These are phyloP conservation scores for Phytophthora melonis DNA, from an alignment of 352 stramenopile species.

Conservation along the genomic window DNA sequence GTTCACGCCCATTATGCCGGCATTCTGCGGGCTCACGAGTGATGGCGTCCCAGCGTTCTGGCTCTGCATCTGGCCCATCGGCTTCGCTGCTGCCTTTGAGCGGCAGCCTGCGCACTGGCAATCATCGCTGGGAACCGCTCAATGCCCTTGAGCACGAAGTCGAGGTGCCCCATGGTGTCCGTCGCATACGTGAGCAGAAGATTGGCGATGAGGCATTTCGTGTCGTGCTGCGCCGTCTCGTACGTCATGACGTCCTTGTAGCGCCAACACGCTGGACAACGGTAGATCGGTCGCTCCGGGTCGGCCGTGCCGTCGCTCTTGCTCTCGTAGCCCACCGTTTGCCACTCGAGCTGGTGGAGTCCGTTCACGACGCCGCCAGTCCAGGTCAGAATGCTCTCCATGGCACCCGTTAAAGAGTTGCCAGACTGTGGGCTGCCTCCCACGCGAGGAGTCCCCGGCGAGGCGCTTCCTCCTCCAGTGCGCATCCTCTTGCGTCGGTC, in stretches of 20 bases:
- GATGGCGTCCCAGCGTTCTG: conserved; percentile 34
- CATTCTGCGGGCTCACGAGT: conserved; percentile 62
- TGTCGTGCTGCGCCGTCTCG: conserved; percentile 84
- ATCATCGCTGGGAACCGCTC: conserved; percentile 77
- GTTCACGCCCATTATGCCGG: conserved; percentile 41
- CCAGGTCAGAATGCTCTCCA: conserved; percentile 83
- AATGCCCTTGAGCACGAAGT: conserved; percentile 83
- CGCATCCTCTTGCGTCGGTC: conserved; percentile 80
- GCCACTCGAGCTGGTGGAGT: conserved; percentile 85
- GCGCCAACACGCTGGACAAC: conserved; percentile 82
- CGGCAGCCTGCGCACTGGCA: conserved; percentile 53
- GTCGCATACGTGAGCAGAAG: conserved; percentile 83
- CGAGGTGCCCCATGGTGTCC: conserved; percentile 78
- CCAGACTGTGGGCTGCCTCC: conserved; percentile 36
- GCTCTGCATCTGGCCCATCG: conserved; percentile 43
- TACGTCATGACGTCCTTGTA: conserved; percentile 91
- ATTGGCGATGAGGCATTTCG: conserved; percentile 87
- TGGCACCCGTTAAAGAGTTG: conserved; percentile 65
- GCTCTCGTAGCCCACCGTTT: conserved; percentile 83
- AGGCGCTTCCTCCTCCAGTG: conserved; percentile 34
- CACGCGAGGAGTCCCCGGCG: conserved; percentile 40
- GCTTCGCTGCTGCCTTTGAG: conserved; percentile 53
- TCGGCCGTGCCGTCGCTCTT: conserved; percentile 76
- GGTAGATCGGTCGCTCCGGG: conserved; percentile 81
- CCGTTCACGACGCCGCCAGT: conserved; percentile 77